These are phyloP conservation scores for Rubus parviflorus DNA, from an alignment of 306 rosid genomes.

Conservation along the genomic window DNA sequence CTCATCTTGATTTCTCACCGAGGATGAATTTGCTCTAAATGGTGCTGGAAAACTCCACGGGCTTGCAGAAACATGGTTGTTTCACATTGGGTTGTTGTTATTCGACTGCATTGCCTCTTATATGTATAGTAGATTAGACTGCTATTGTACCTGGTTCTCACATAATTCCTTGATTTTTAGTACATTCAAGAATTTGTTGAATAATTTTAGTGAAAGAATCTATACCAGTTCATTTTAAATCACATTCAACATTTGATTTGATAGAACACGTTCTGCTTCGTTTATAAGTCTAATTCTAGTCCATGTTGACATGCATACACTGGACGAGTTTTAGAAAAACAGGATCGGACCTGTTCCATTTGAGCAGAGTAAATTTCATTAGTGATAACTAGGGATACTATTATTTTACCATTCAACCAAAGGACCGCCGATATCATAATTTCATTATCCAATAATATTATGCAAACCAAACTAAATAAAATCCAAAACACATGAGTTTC, in stretches of 20 bases:
- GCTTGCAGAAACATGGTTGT: not conserved
- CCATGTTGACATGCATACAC: not conserved
- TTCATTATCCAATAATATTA: not conserved
- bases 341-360: not conserved
- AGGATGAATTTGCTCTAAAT: not conserved
- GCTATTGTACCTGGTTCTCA: not conserved
- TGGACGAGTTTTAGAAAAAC: not conserved
- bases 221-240: not conserved
- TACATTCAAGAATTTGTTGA: not conserved
- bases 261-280: not conserved
- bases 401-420: not conserved
- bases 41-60: not conserved
- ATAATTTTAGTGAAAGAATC: not conserved
- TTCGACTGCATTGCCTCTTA: not conserved
- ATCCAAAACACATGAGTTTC: not conserved
- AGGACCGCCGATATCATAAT: not conserved
- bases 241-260: not conserved
- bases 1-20: slow-evolving; percentile 35
- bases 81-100: not conserved
- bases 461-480: not conserved
- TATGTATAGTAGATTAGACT: slow-evolving; percentile 6
- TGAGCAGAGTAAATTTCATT: not conserved
- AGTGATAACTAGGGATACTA: not conserved
- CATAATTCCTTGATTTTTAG: not conserved
- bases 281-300: no score